These are phyloP conservation scores for Phytophthora sojae DNA, from an alignment of 352 stramenopile genomes.

Conservation along the genomic window DNA sequence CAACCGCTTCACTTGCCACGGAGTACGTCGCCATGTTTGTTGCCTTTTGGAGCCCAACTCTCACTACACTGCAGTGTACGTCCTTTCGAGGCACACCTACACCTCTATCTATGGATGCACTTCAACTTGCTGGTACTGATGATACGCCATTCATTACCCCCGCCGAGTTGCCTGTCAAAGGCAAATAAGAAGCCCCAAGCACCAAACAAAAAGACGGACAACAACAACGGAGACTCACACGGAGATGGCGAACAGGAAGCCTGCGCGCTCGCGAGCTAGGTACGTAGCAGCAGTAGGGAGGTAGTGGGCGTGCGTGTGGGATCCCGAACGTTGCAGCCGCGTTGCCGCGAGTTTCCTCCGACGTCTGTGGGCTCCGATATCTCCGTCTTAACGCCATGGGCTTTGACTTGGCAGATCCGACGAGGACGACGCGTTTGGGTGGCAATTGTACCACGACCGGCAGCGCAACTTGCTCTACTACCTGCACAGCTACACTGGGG, in stretches of 20 bases:
- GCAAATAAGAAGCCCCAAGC: conserved; percentile 44
- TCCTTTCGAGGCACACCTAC: conserved; percentile 25
- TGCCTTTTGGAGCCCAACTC: neutral
- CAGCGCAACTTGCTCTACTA: conserved; percentile 62
- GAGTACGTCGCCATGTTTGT: conserved; percentile 20
- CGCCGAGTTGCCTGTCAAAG: conserved; percentile 34
- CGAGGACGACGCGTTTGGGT: conserved; percentile 58
- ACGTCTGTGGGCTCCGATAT: conserved; percentile 16
- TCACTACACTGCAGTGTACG: neutral
- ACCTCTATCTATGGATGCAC: conserved; percentile 27
- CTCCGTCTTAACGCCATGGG: neutral
- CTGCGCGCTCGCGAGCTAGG: conserved; percentile 16
- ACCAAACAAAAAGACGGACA: conserved; percentile 12
- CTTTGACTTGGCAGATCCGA: conserved; percentile 7
- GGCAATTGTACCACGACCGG: conserved; percentile 58
- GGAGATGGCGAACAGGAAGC: conserved; percentile 23
- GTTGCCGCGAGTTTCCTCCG: conserved; percentile 8
- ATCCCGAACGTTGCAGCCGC: neutral
- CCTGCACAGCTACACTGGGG: conserved; percentile 73
- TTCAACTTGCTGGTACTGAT: conserved; percentile 37
- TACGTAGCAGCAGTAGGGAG: conserved; percentile 25
- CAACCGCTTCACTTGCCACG: conserved; percentile 5
- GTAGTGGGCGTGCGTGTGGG: neutral
- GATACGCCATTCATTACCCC: conserved; percentile 47
- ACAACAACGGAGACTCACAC: neutral